Evolutionary conservation across 2,329 filamentous ascomycete genomes (phyloP), one percentile per base, ranked within the genome.

Genomic region (Aspergillus floridensis): DNA sequence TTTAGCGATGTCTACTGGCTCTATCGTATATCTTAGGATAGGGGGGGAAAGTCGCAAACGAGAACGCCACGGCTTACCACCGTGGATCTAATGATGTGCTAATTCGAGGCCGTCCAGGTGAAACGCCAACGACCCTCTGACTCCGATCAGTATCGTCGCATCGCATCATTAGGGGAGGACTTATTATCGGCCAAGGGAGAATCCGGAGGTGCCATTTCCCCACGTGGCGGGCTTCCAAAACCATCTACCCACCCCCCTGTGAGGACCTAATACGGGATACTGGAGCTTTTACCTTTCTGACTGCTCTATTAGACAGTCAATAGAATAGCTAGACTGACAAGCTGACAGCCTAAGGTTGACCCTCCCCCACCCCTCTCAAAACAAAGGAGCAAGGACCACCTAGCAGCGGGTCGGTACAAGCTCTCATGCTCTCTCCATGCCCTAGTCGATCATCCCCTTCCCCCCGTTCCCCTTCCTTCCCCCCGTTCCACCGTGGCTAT

Each of bases 221-320:
- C 52, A 54, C 52, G 52, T 54, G 52, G 52, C 52, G 52, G 38
- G 38, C 52, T 47, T 32, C 38, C 44, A 47, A 44, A 54, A 4
- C 16, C 52, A 47, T 54, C 52, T 47, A 38, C 8, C 32, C 32
- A 12, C 11, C 14, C 31, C 31, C 5, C 14, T 35, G 38, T 44
- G 38, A 44, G 14, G 14, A 44, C 38, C 38, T 16, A 3, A n/a
- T 44, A 44, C 5, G 38, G 38, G n/a, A n/a, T 16, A 29, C 26
- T 29, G 32, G 14, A 35, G 38, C 44, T 24, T n/a, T n/a, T n/a
- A n/a, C n/a, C n/a, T n/a, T 41, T 47, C 22, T 47, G 44, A 47
- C 16, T 21, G 52, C 52, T 54, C 52, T 32, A 54, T 47, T 24
- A 54, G 52, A 29, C 31, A 53, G 38, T 44, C 38, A 6, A 44